Conservation (phyloP, 2,329 filamentous ascomycete species). For the Fusarium sp. region DNA sequence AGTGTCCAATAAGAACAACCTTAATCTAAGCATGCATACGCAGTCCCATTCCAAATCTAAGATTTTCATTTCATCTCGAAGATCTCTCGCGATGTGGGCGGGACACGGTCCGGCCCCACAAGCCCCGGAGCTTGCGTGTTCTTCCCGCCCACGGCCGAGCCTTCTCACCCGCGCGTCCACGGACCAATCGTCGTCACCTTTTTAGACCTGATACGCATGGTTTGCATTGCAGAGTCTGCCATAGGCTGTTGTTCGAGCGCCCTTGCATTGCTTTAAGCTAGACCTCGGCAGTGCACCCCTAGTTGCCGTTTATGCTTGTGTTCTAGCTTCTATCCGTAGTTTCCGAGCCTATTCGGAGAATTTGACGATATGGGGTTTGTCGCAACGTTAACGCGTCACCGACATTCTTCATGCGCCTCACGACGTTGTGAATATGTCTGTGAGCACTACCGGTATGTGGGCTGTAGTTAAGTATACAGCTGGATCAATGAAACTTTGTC, state of each 20-base stretch:
- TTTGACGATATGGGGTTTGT: background rate
- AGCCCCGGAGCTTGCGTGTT: constrained; percentile 7
- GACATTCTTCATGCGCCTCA: constrained; percentile 5
- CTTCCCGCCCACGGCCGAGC: background rate
- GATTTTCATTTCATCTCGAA: background rate
- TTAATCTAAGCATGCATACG: background rate
- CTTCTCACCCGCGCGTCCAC: background rate
- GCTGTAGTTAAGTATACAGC: background rate
- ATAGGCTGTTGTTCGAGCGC: constrained; percentile 7
- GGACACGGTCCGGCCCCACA: constrained; percentile 8
- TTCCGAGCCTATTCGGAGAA: constrained; percentile 1
- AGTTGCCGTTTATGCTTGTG: constrained; percentile 16
- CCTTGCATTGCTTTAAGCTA: constrained; percentile 1
- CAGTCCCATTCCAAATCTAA: background rate
- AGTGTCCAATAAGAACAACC: background rate
- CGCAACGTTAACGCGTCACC: constrained; percentile 20
- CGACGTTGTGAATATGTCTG: background rate
- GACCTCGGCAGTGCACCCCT: constrained; percentile 16
- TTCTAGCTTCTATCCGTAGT: too few species aligned
- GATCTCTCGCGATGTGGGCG: constrained; percentile 27
- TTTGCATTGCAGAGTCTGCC: constrained; percentile 2
- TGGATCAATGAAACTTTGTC: background rate
- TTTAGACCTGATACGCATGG: background rate
- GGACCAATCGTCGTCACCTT: constrained; percentile 15
- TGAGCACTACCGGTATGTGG: constrained; percentile 11